Evolutionary conservation across 441 rosid genomes (phyloP).

Genomic region (Gossypium armourianum): DNA sequence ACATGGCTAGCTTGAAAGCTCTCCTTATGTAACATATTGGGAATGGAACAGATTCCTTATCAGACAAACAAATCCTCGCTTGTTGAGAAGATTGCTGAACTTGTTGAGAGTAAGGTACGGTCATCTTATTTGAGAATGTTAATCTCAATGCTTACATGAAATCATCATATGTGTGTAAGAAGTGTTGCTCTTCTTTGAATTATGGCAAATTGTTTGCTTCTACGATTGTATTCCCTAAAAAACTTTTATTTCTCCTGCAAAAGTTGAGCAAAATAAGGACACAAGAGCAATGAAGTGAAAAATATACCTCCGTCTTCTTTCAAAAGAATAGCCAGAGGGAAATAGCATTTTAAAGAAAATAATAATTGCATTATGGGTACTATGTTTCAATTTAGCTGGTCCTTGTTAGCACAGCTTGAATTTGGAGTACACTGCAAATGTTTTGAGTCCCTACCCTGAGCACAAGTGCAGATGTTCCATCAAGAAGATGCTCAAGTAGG

Average conservation of each 20-base stretch:
- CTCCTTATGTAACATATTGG: slow-evolving; percentile 15
- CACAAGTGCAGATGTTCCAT: background rate
- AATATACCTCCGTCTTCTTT: background rate
- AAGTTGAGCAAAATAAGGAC: background rate
- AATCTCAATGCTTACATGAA: background rate
- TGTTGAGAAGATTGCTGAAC: slow-evolving; percentile 92
- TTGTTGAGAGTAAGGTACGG: slow-evolving; percentile 79
- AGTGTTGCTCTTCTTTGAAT: background rate
- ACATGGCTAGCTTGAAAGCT: slow-evolving; percentile 9
- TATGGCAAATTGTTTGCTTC: background rate
- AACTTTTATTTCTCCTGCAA: background rate
- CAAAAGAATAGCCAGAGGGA: background rate
- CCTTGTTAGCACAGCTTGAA: background rate
- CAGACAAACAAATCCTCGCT: slow-evolving; percentile 84
- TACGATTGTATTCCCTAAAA: background rate
- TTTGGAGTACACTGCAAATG: background rate
- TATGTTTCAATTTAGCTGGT: background rate
- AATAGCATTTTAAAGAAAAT: slow-evolving; percentile 5
- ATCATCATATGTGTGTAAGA: background rate
- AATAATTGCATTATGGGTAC: background rate
- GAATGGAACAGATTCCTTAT: slow-evolving; percentile 65
- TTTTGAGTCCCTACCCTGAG: background rate
- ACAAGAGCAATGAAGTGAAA: background rate
- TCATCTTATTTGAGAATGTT: slow-evolving; percentile 6
- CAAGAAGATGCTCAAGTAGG: background rate